A percentile compares a stretch with the other conserved stretches of the same genome.
phyloP scores from a whole-genome alignment of 2,329 filamentous ascomycete species.

The Aspergillus sp. region DNA sequence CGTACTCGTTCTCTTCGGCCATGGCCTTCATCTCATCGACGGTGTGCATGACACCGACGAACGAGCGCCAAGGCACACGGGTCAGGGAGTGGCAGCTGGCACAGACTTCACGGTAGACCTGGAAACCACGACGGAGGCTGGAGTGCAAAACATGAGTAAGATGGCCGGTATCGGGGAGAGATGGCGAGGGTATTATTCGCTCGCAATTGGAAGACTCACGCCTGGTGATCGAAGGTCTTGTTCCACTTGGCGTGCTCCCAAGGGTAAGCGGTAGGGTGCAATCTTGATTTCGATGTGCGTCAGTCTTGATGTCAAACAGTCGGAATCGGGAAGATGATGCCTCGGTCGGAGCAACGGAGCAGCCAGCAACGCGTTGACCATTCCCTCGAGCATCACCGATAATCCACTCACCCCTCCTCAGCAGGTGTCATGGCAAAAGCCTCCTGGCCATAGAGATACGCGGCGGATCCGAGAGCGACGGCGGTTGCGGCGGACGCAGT shows the following conservation, averaged over 20 bases:
- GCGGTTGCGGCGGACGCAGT: constrained; percentile 84
- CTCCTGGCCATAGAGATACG: constrained; percentile 87
- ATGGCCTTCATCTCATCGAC: constrained; percentile 97
- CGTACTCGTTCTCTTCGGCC: constrained; percentile 98
- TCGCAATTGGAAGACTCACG: constrained; percentile 63
- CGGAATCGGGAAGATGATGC: constrained; percentile 24
- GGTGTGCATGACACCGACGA: constrained; percentile 90
- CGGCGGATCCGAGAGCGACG: constrained; percentile 82
- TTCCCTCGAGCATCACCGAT: constrained; percentile 10
- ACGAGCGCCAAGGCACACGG: constrained; percentile 87
- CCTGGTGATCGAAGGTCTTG: constrained; percentile 96
- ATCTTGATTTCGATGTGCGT: constrained; percentile 57
- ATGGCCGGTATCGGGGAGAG: constrained; percentile 15
- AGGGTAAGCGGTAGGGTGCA: constrained; percentile 88
- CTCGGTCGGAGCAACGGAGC: constrained; percentile 28
- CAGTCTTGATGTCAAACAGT: constrained; percentile 24
- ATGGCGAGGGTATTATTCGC: constrained; percentile 13
- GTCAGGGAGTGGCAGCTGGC: constrained; percentile 94
- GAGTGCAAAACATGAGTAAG: constrained; percentile 26
- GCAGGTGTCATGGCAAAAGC: constrained; percentile 87
- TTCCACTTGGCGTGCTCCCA: constrained; percentile 91
- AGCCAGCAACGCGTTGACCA: constrained; percentile 18
- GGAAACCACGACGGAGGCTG: constrained; percentile 97
- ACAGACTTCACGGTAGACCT: constrained; percentile 99
- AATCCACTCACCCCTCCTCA: constrained; percentile 89